These are phyloP conservation scores for Lyophyllum shimeji DNA, from an alignment of 768 basidiomycete genomes.

Conservation along the genomic window DNA sequence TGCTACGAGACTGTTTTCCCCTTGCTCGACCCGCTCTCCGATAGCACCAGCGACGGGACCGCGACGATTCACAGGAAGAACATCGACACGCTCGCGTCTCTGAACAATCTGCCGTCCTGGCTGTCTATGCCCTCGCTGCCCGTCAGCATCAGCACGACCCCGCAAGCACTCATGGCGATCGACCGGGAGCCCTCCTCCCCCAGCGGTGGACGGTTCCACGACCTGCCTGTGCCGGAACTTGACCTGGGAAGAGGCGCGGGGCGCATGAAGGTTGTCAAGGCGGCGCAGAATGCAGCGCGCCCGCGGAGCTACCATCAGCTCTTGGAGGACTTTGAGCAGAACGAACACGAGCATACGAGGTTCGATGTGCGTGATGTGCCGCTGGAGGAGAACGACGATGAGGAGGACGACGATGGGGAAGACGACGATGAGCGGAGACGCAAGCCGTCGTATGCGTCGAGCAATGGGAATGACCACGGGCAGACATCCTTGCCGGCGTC, in stretches of 20 bases:
- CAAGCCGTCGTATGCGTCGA: constrained; percentile 4
- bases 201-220: constrained; percentile 10
- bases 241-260: constrained; percentile 23
- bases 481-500: constrained; percentile 23
- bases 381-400: constrained; percentile 13
- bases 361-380: constrained; percentile 14
- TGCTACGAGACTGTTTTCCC: constrained; percentile 91
- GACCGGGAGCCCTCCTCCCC: constrained; percentile 25
- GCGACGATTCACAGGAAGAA: constrained; percentile 13
- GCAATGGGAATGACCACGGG: constrained; percentile 8
- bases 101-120: constrained; percentile 53
- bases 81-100: constrained; percentile 44
- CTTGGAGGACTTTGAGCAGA: constrained; percentile 58
- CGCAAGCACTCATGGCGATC: constrained; percentile 51
- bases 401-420: not conserved
- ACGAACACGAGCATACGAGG: constrained; percentile 23
- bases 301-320: constrained; percentile 69
- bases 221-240: constrained; percentile 6
- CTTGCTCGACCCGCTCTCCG: constrained; percentile 36
- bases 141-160: constrained; percentile 28
- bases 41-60: constrained; percentile 6
- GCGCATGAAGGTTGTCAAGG: constrained; percentile 27
- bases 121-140: constrained; percentile 58
- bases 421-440: not conserved
- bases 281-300: constrained; percentile 38